Evolutionary conservation across 805 yeast species (phyloP).

Genomic region (Candida coleopterorum): DNA sequence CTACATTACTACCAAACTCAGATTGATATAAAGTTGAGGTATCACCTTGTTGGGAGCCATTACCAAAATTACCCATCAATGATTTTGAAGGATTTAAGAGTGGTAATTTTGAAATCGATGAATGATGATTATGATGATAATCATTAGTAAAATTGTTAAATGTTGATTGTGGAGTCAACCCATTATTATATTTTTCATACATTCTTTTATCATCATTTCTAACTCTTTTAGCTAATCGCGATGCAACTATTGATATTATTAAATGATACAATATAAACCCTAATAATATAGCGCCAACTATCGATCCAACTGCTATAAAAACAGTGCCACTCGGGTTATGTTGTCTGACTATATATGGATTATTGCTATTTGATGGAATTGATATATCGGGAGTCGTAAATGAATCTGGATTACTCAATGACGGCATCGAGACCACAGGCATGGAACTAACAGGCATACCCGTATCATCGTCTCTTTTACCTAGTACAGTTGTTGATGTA

Average conservation of each 20-base stretch:
- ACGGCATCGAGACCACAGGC: constrained; percentile 7
- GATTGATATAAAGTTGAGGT: constrained; percentile 30
- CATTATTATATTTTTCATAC: constrained; percentile 29
- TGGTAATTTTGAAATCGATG: constrained; percentile 31
- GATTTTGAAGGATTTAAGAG: constrained; percentile 14
- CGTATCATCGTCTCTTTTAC: constrained; percentile 9
- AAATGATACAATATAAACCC: constrained; percentile 51
- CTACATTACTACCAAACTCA: constrained; percentile 21
- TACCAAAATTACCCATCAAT: constrained; percentile 10
- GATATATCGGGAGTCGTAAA: constrained; percentile 46
- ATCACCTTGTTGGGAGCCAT: constrained; percentile 21
- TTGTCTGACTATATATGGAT: constrained; percentile 59
- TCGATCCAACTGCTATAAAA: constrained; percentile 74
- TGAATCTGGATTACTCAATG: constrained; percentile 10
- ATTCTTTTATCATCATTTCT: constrained; percentile 26
- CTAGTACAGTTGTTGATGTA: constrained; percentile 1
- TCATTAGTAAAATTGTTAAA: constrained; percentile 12
- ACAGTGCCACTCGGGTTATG: constrained; percentile 69
- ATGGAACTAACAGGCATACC: neutral
- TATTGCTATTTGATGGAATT: constrained; percentile 55
- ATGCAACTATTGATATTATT: constrained; percentile 44
- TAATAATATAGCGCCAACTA: constrained; percentile 55
- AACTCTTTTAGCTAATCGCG: constrained; percentile 46
- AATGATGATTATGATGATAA: constrained; percentile 11
- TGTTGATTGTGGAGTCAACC: constrained; percentile 20